Conservation (phyloP, 106 monocot genomes). For the Dendrobium chrysotoxum region DNA sequence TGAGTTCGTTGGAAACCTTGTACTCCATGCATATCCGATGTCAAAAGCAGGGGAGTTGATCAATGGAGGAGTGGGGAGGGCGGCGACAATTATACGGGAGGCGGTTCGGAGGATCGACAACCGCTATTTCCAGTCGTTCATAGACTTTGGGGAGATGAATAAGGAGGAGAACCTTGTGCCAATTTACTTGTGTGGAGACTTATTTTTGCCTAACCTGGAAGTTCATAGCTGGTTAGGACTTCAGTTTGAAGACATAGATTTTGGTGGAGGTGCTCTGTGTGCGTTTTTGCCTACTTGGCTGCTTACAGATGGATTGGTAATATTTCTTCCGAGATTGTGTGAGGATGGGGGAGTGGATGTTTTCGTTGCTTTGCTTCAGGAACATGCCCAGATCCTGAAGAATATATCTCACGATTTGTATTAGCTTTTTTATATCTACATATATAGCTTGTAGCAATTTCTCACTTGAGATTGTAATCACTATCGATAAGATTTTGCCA, state of each 20-base stretch:
- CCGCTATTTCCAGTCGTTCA: conserved; percentile 43
- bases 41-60: conserved; percentile 23
- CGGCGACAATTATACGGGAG: conserved; percentile 23
- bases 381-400: conserved; percentile 19
- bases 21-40: conserved; percentile 20
- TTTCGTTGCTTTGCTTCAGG: conserved; percentile 27
- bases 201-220: conserved; percentile 43
- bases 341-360: conserved; percentile 35
- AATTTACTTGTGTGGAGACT: conserved; percentile 10
- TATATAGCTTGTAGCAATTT: too few relatives aligned
- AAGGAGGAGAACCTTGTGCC: conserved; percentile 34
- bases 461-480: too few relatives aligned
- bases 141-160: conserved; percentile 39
- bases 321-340: conserved; percentile 26
- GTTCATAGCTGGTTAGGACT: conserved; percentile 58
- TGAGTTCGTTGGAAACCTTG: conserved; percentile 48
- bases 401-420: conserved; percentile 25
- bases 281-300: conserved; percentile 28
- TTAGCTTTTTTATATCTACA: too few relatives aligned
- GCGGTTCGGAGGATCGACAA: conserved; percentile 19
- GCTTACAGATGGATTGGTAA: conserved; percentile 32
- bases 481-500: too few relatives aligned
- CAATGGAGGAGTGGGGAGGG: conserved; percentile 6
- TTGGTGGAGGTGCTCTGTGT: conserved; percentile 38
- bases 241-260: conserved; percentile 47